Evolutionary conservation across 2,329 filamentous ascomycete genomes (phyloP), one percentile per base, ranked within the genome.

Genomic region (Penicillium sclerotigenum): DNA sequence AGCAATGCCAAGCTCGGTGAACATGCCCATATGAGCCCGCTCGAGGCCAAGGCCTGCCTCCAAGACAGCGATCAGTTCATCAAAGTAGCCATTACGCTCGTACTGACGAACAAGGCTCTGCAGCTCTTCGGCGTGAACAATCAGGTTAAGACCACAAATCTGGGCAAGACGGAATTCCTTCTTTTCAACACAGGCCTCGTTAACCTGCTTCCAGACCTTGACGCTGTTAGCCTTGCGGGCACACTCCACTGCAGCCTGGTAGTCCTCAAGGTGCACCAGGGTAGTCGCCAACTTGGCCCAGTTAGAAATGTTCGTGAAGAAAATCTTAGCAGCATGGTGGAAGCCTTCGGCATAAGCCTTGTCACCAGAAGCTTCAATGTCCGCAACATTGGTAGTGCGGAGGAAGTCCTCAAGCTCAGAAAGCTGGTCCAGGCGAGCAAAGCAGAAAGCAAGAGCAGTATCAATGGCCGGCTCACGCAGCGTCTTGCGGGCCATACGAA

Each of bases 281-380:
- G 94, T 99, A 11, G 94, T 97, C 14, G 94, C 92, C 68, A 99
- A 87, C 81, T 99, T 99, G 54, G 93, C 93, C 94, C 94, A 99
- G 83, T 99, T 99, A 52, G 94, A 99, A 73, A 99, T 96, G 79
- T 90, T 97, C 54, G 86, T 91, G 80, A 87, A 99, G 83, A 97
- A 99, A 71, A 99, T 97, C 85, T 99, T 99, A 63, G 94, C 91
- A 41, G 94, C 94, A 80, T 97, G 89, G 70, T 94, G 93, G 70
- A 90, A 87, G 58, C 93, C 93, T 77, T 99, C 94, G 61, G 87
- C 89, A 65, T 96, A 97, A 22, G 94, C 93, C 81, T 97, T 97
- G 82, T 99, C 94, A 80, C 94, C 94, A 57, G 91, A 97, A 66
- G 94, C 90, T 73, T 99, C 94, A 52, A 97, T 83, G 73, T 99